Evolutionary conservation across 2,329 filamentous ascomycete species (phyloP).

Genomic region (Fusarium aywerte): DNA sequence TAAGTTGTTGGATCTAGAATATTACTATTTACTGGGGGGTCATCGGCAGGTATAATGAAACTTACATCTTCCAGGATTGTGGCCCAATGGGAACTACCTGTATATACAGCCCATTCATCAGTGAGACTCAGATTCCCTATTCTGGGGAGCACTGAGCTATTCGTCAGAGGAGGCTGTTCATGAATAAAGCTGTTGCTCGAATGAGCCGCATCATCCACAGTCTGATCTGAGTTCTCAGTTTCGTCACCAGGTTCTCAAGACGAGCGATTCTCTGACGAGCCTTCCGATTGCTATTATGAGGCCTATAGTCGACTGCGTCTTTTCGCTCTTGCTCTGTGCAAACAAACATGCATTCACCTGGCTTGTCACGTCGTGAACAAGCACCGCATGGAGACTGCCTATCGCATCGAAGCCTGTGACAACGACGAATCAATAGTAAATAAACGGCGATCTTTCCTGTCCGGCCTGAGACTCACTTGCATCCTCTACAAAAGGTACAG

Average conservation of each 20-base stretch:
- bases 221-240: conserved; percentile 15
- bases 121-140: conserved; percentile 12
- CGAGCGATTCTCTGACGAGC: conserved; percentile 31
- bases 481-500: conserved; percentile 9
- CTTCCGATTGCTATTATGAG: conserved; percentile 13
- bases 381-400: conserved; percentile 21
- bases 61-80: conserved; percentile 22
- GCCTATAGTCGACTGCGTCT: conserved; percentile 32
- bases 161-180: not conserved
- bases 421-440: not conserved
- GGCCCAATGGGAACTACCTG: conserved; percentile 23
- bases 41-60: not conserved
- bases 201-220: not conserved
- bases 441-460: not conserved
- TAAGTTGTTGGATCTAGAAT: conserved; percentile 11
- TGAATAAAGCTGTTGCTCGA: not conserved
- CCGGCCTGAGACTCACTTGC: conserved; percentile 1
- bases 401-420: conserved; percentile 21
- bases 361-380: conserved; percentile 1
- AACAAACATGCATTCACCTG: conserved; percentile 8
- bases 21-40: not conserved
- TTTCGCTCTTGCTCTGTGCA: conserved; percentile 31
- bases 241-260: conserved; percentile 30
- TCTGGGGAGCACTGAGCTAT: not conserved
- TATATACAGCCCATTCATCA: conserved; percentile 10